A percentile compares a stretch with the other conserved stretches of the same genome.
Conservation (phyloP, 2,329 filamentous ascomycete genomes). For the Cladosporium halotolerans region DNA sequence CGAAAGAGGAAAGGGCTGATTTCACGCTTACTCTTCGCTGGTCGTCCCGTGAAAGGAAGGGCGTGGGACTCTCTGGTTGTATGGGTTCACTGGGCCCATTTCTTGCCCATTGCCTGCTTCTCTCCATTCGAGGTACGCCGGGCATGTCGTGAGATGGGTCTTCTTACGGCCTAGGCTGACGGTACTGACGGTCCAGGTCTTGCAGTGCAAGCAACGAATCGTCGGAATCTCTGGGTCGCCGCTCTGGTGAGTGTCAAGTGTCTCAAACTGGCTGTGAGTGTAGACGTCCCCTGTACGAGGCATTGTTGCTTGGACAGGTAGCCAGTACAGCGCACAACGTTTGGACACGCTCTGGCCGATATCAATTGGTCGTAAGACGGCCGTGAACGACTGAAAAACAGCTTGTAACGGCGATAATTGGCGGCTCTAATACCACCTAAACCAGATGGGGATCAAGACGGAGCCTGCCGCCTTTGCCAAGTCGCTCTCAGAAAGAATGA, state of each 20-base stretch:
- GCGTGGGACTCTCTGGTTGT: neutral
- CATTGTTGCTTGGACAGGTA: conserved; percentile 12
- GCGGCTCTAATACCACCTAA: no score
- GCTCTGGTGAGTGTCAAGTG: conserved; percentile 19
- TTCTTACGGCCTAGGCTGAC: conserved; percentile 31
- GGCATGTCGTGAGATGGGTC: conserved; percentile 25
- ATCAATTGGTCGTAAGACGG: no score
- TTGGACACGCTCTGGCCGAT: no score
- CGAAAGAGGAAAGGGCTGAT: no score
- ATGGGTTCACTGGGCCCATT: conserved; percentile 14
- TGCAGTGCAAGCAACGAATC: conserved; percentile 28
- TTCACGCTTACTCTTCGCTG: no score
- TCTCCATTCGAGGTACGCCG: conserved; percentile 25
- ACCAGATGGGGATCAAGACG: no score
- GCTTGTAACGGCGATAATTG: no score
- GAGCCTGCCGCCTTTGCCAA: no score
- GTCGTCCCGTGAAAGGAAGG: no score
- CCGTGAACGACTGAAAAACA: no score
- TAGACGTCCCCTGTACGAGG: conserved; percentile 23
- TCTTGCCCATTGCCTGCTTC: conserved; percentile 28
- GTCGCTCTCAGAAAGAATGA: no score
- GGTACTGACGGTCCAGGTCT: conserved; percentile 27
- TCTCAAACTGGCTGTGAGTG: conserved; percentile 24
- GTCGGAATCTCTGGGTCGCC: conserved; percentile 18
- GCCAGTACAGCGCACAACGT: no score